These are phyloP conservation scores for Trametes cingulata DNA, from an alignment of 768 basidiomycete species.

Conservation along the genomic window DNA sequence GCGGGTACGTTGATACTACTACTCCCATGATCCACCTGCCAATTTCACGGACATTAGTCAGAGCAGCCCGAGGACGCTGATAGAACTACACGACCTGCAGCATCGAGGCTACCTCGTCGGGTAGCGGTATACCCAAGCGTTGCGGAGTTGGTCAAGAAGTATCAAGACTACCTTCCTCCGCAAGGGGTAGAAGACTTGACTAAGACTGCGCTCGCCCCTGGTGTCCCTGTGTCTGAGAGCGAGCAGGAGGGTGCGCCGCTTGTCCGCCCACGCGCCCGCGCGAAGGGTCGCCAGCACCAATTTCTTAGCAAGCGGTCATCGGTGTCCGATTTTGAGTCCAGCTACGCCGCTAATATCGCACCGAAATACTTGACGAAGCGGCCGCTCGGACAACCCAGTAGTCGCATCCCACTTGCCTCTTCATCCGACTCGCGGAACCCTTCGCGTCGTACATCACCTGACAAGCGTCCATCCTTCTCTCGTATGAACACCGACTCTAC, in stretches of 20 bases:
- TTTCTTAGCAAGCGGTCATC: conserved; percentile 55
- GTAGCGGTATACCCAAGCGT: conserved; percentile 61
- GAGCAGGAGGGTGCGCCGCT: conserved; percentile 61
- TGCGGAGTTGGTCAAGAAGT: conserved; percentile 82
- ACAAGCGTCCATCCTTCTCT: conserved; percentile 49
- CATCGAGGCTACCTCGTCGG: conserved; percentile 67
- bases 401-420: conserved; percentile 53
- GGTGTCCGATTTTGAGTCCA: conserved; percentile 84
- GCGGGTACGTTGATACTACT: conserved; percentile 20
- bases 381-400: conserved; percentile 37
- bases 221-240: conserved; percentile 70
- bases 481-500: conserved; percentile 28
- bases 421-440: conserved; percentile 56
- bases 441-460: conserved; percentile 72
- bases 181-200: conserved; percentile 72
- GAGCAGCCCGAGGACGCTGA: conserved; percentile 20
- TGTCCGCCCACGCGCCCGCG: conserved; percentile 43
- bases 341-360: conserved; percentile 92
- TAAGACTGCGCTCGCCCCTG: conserved; percentile 67
- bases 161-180: conserved; percentile 74
- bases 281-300: conserved; percentile 53
- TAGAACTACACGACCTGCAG: conserved; percentile 30
- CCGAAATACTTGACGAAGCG: conserved; percentile 68
- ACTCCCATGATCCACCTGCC: background rate
- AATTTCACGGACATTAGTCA: background rate